phyloP scores from a whole-genome alignment of 352 stramenopile species.

The Phytophthora hibernalis region DNA sequence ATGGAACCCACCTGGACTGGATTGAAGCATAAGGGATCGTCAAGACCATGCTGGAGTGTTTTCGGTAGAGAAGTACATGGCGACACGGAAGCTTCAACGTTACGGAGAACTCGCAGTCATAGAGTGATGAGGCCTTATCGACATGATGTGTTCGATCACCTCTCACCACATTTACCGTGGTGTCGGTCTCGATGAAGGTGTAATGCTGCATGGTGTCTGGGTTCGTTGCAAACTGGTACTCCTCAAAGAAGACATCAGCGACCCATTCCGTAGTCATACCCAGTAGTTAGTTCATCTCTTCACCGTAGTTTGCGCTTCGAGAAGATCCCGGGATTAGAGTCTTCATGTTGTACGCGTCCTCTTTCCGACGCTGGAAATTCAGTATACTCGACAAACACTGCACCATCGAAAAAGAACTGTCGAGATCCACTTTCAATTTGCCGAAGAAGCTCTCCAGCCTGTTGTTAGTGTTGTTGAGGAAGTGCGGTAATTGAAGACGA shows the following conservation, averaged over 20 bases:
- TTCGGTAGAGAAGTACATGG: background rate
- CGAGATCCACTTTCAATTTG: conserved; percentile 1
- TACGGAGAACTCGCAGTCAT: background rate
- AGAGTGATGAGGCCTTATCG: background rate
- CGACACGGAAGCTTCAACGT: background rate
- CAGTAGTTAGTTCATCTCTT: background rate
- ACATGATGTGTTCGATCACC: background rate
- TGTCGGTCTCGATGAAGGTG: background rate
- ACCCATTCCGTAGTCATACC: background rate
- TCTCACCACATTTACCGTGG: background rate
- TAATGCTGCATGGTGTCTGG: no score
- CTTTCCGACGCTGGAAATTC: background rate
- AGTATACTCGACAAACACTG: background rate
- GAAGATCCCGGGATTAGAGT: background rate
- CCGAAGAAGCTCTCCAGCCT: no score
- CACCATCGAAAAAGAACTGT: background rate
- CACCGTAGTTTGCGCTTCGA: background rate
- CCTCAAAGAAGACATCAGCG: background rate
- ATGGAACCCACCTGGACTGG: background rate
- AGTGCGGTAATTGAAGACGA: conserved; percentile 9
- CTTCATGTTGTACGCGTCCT: background rate
- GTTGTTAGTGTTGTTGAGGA: conserved; percentile 20
- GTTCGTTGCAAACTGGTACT: background rate
- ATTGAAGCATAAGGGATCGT: background rate
- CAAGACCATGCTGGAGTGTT: background rate